phyloP scores from a whole-genome alignment of 2,329 filamentous ascomycete genomes.

The Diplodia sapinea region DNA sequence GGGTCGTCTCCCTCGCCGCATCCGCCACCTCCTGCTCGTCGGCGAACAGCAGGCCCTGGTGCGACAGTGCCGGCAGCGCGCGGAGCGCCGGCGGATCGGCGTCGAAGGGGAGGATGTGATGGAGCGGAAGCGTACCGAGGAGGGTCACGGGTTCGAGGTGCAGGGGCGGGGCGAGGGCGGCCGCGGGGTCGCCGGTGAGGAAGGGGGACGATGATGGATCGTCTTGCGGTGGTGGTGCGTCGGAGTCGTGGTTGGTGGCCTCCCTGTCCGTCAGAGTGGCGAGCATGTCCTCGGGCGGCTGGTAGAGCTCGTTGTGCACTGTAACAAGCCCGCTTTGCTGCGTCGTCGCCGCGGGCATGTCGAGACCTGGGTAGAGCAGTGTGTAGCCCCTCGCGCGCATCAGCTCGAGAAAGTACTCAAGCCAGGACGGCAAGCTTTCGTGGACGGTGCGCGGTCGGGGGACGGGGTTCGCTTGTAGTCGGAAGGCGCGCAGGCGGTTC shows the following conservation, averaged over 20 bases:
- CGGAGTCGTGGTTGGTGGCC: conserved; percentile 24
- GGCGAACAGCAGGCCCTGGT: conserved; percentile 60
- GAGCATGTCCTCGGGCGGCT: conserved; percentile 70
- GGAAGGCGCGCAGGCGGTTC: conserved; percentile 57
- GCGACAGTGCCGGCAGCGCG: conserved; percentile 65
- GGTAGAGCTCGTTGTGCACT: conserved; percentile 76
- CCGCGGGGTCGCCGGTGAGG: conserved; percentile 5
- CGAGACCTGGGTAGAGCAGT: conserved; percentile 73
- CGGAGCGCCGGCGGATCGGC: conserved; percentile 49
- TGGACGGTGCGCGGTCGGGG: conserved; percentile 57
- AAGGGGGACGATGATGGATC: conserved; percentile 34
- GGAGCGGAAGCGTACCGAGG: conserved; percentile 36
- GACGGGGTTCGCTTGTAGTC: conserved; percentile 35
- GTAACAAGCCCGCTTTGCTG: conserved; percentile 64
- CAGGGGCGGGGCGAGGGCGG: not conserved
- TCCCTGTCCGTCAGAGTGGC: conserved; percentile 15
- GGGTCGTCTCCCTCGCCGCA: conserved; percentile 59
- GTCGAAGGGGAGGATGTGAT: conserved; percentile 42
- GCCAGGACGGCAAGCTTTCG: conserved; percentile 73
- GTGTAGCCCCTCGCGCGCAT: conserved; percentile 78
- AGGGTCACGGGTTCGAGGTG: conserved; percentile 35
- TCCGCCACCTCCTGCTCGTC: conserved; percentile 41
- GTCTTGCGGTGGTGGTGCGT: conserved; percentile 14
- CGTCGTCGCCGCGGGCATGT: conserved; percentile 42
- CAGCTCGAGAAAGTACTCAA: conserved; percentile 78